Base-by-base conservation (phyloP, 768 basidiomycete genomes). In the Tylopilus sp. region DNA sequence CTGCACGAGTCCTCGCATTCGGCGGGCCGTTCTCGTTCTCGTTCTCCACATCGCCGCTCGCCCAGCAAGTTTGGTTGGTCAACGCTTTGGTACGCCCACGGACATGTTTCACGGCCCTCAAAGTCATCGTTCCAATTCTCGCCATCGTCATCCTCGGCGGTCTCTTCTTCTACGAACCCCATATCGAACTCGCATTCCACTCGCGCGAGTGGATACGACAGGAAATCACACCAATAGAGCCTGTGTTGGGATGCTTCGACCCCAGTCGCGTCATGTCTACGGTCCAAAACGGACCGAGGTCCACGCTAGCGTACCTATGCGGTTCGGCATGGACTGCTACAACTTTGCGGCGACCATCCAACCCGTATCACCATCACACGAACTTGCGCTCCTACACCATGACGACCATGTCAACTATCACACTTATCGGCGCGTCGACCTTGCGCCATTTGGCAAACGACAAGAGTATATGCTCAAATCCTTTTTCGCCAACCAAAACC, bases 401-500 rank as follows among this genome's bases (percentile, higher is more conserved):
- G 77, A 78, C 13, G 73, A 76, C 19, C 79, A 81, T 21, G 79
- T 81, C 13, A 81, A 84, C 47, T 96, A 84, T 65, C 96, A 98
- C 70, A 87, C 92, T 1, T 98, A 98, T 68, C 98, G 96, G 96
- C 79, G 96, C 16, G 82, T 81, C 50, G 95, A 98, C 73, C 82
- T 98, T 34, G 84, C 85, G 0, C 76, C 85, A 1, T 93, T 98
- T 60, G 84, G 79, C 3, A 77, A 81, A 48, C 79, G 95, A 22
- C 94, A 98, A 63, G 89, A 92, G 64, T 86, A 84, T 75, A 90
- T 96, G 78, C 80, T 98, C 66, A 88, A 91, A 63, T 92, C 92
- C 4, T 95, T 95, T 68, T 91, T 98, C 56, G 90, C 93, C 3
- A 98, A 94, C 4, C 96, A 98, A 68, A 81, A 90, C 54, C 58